Evolutionary conservation across 2,329 filamentous ascomycete genomes (phyloP), one percentile per base, ranked within the genome.

Genomic region (Tympanopsis confertula): DNA sequence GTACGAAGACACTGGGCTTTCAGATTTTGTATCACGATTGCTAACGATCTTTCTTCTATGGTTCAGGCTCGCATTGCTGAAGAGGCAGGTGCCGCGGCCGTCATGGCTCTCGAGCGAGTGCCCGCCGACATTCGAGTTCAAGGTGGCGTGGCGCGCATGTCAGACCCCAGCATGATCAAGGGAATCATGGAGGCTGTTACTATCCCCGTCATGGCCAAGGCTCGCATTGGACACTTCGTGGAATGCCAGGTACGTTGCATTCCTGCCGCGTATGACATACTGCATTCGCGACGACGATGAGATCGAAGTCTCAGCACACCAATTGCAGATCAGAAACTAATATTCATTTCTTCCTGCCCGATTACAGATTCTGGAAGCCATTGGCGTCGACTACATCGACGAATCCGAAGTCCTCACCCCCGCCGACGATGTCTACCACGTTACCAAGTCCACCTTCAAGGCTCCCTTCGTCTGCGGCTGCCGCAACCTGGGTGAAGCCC

Each of bases 201-300:
- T 38, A 95, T 96, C 52, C 91, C 91, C 50, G 91, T 98, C 61
- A 96, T 98, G 91, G 91, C 91, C 45, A 98, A 98, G 68, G 89
- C 89, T 18, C 78, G 91, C 56, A 98, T 96, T 57, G 91, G 91
- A 26, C 91, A 98, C 66, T 88, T 95, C 49, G 89, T 95, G 52
- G 91, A 98, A 69, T 95, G 88, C 68, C 89, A 33, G 30, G 24
- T 28, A 10, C 10, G 24, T 28, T 10, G 10, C 24, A 10, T 28
- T n/a, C n/a, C n/a, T 28, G n/a, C 24, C 24, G n/a, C n/a, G n/a
- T n/a, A n/a, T n/a, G n/a, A n/a, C n/a, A n/a, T n/a, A n/a, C n/a
- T n/a, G n/a, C n/a, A n/a, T n/a, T n/a, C n/a, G n/a, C n/a, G n/a
- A n/a, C n/a, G n/a, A n/a, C n/a, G n/a, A n/a, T n/a, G n/a, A n/a